These are phyloP conservation scores for Esteya vermicola DNA, from an alignment of 2,329 filamentous ascomycete species.

Conservation along the genomic window DNA sequence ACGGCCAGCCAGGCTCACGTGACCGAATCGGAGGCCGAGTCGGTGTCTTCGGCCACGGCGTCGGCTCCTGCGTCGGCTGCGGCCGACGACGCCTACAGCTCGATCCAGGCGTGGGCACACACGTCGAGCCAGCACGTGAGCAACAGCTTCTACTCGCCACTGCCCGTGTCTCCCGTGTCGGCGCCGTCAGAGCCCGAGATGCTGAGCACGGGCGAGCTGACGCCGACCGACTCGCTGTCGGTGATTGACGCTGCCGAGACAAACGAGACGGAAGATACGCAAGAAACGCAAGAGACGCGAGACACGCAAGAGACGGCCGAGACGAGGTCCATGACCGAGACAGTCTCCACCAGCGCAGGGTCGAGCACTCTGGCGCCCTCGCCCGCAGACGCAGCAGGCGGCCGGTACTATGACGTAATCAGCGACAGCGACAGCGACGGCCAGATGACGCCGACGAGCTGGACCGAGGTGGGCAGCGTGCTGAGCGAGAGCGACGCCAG, in stretches of 20 bases:
- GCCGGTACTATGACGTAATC: constrained; percentile 34
- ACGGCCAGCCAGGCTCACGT: constrained; percentile 33
- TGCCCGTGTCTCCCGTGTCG: constrained; percentile 35
- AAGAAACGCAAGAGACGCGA: too few relatives aligned
- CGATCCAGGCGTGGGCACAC: constrained; percentile 52
- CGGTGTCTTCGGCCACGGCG: too few relatives aligned
- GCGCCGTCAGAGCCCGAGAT: constrained; percentile 37
- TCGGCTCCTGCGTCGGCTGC: neutral
- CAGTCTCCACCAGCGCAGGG: constrained; percentile 5
- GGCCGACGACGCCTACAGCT: constrained; percentile 41
- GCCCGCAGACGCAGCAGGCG: neutral
- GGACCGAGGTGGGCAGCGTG: constrained; percentile 51
- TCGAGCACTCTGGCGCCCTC: too few relatives aligned
- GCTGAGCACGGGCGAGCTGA: constrained; percentile 38
- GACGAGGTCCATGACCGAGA: constrained; percentile 15
- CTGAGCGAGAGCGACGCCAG: constrained; percentile 40
- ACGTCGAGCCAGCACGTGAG: constrained; percentile 25
- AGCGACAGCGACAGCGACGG: constrained; percentile 41
- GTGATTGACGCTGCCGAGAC: constrained; percentile 33
- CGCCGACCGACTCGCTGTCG: constrained; percentile 44
- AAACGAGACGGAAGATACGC: neutral
- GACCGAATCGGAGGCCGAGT: constrained; percentile 19
- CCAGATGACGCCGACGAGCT: constrained; percentile 45
- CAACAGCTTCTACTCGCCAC: constrained; percentile 45
- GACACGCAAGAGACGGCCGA: neutral